These are phyloP conservation scores for Fusarium sp. DNA, from an alignment of 2,329 filamentous ascomycete genomes.

Conservation along the genomic window DNA sequence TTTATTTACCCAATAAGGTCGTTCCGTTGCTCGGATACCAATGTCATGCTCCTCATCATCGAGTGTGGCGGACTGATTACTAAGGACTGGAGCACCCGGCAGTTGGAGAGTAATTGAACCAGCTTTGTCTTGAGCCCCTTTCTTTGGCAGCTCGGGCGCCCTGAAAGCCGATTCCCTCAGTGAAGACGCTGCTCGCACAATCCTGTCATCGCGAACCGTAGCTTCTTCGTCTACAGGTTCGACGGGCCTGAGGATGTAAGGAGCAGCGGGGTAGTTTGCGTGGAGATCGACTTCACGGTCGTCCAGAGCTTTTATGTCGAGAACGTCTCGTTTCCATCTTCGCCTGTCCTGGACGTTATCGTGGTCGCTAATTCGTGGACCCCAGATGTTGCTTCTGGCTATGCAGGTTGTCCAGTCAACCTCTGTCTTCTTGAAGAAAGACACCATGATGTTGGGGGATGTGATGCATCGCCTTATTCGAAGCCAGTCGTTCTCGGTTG, in stretches of 20 bases:
- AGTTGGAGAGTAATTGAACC: neutral
- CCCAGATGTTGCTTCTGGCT: conserved; percentile 43
- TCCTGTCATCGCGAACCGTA: neutral
- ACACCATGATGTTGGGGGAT: conserved; percentile 16
- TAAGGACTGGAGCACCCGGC: neutral
- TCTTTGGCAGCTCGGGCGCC: neutral
- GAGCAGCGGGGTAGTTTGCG: neutral
- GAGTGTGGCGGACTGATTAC: neutral
- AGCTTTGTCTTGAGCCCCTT: too few species aligned
- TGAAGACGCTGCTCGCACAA: neutral
- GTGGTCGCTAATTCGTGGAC: conserved; percentile 2
- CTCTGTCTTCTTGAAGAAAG: conserved; percentile 10
- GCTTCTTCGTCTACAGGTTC: neutral
- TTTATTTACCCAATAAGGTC: neutral
- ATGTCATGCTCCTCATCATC: conserved; percentile 5
- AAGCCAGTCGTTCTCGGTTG: conserved; percentile 44
- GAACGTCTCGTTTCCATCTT: neutral
- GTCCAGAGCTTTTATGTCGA: neutral
- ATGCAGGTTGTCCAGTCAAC: conserved; percentile 40
- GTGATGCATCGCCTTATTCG: conserved; percentile 42
- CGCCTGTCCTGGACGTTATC: neutral
- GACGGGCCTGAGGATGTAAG: neutral
- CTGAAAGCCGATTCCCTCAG: neutral
- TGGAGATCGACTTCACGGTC: neutral
- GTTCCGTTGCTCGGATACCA: conserved; percentile 15